Conservation (phyloP, 108 stramenopile genomes). For the Bacterosira constricta region DNA sequence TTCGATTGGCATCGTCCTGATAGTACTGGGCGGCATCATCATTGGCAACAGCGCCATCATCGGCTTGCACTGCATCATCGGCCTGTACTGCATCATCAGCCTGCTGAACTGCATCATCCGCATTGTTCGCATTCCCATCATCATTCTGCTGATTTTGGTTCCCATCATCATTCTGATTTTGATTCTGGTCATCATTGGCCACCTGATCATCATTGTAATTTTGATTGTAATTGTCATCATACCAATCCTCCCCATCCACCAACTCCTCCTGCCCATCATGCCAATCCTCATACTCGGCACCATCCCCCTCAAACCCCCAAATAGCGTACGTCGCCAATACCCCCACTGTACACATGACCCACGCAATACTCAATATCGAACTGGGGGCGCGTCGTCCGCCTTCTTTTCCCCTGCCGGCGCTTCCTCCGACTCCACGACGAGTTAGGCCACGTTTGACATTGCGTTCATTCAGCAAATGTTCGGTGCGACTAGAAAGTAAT, state of each 20-base stretch:
- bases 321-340: conserved; percentile 65
- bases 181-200: conserved; percentile 4
- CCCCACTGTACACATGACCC: conserved; percentile 58
- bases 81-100: conserved; percentile 9
- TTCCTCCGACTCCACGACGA: conserved; percentile 18
- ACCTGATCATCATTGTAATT: conserved; percentile 21
- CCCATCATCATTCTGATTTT: conserved; percentile 13
- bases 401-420: conserved; percentile 46
- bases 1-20: conserved; percentile 28
- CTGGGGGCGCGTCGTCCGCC: conserved; percentile 35
- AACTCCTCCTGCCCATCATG: conserved; percentile 19
- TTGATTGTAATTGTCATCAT: conserved; percentile 18
- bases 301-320: conserved; percentile 64
- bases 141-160: not conserved
- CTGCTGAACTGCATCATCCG: conserved; percentile 14
- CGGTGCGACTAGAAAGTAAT: conserved; percentile 72
- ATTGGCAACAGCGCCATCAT: conserved; percentile 19
- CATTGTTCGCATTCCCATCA: not conserved
- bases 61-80: conserved; percentile 27
- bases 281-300: conserved; percentile 1
- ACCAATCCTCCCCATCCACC: conserved; percentile 17
- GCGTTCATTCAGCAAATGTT: conserved; percentile 75
- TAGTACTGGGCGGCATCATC: conserved; percentile 23
- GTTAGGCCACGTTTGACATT: conserved; percentile 66
- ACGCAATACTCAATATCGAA: conserved; percentile 58